Conservation (phyloP, 345 rosid species). For the Brassica nigra region DNA sequence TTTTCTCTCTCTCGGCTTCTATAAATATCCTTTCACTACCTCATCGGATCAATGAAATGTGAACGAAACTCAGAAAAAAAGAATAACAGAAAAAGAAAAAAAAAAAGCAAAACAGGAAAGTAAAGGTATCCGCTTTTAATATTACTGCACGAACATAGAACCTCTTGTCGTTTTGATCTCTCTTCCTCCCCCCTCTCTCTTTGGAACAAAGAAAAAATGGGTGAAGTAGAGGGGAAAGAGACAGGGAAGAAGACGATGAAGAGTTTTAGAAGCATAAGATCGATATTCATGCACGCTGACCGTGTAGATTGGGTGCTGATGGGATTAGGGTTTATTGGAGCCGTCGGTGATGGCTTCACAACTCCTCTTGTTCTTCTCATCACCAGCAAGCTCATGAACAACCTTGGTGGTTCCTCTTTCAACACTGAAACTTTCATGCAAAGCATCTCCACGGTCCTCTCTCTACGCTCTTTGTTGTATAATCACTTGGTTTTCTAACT, state of each 20-base stretch:
- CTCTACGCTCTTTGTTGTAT: background rate
- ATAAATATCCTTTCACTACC: slow-evolving; percentile 20
- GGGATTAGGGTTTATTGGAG: slow-evolving; percentile 68
- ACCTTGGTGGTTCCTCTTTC: slow-evolving; percentile 51
- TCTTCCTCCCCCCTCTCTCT: background rate
- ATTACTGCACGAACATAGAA: slow-evolving; percentile 13
- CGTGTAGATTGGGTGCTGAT: slow-evolving; percentile 58
- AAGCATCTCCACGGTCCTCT: slow-evolving; percentile 54
- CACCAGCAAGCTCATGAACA: slow-evolving; percentile 73
- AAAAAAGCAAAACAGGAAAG: background rate
- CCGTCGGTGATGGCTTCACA: slow-evolving; percentile 71
- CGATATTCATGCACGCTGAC: slow-evolving; percentile 77
- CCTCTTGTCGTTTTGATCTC: slow-evolving; percentile 12
- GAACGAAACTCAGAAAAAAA: slow-evolving; percentile 9
- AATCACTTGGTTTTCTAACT: background rate
- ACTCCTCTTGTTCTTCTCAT: slow-evolving; percentile 62
- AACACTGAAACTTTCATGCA: slow-evolving; percentile 43
- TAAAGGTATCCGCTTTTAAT: slow-evolving; percentile 1
- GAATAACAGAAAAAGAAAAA: slow-evolving; percentile 2
- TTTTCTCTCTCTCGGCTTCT: slow-evolving; percentile 19
- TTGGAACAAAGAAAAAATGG: slow-evolving; percentile 26
- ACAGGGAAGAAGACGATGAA: slow-evolving; percentile 30
- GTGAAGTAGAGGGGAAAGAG: slow-evolving; percentile 30
- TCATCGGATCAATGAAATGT: slow-evolving; percentile 7
- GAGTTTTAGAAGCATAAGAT: slow-evolving; percentile 44